These are phyloP conservation scores for Heliocybe sulcata DNA, from an alignment of 1,284 basidiomycete species.

Conservation along the genomic window DNA sequence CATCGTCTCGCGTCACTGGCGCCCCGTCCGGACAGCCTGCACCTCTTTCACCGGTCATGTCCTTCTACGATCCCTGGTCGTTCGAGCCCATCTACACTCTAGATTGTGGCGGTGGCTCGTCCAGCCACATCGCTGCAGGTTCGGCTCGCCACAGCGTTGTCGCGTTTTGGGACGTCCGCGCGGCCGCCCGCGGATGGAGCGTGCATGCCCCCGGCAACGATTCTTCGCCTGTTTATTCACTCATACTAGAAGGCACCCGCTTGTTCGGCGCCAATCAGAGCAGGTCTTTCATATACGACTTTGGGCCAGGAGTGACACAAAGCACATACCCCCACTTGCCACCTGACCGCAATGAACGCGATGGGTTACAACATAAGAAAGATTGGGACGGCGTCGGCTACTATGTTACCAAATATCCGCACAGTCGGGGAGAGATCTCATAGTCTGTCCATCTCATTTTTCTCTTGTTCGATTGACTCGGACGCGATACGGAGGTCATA, in stretches of 20 bases:
- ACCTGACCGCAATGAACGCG: slow-evolving; percentile 21
- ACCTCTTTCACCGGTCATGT: slow-evolving; percentile 46
- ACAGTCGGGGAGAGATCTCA: slow-evolving; percentile 14
- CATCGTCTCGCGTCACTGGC: slow-evolving; percentile 21
- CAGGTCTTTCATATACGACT: slow-evolving; percentile 69
- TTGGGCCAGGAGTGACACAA: slow-evolving; percentile 51
- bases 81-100: slow-evolving; percentile 68
- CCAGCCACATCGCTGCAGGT: slow-evolving; percentile 60
- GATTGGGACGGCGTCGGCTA: slow-evolving; percentile 26
- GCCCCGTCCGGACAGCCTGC: slow-evolving; percentile 14
- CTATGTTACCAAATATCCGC: slow-evolving; percentile 45
- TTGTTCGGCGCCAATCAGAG: slow-evolving; percentile 70
- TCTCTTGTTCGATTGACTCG: not conserved
- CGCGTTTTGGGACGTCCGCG: slow-evolving; percentile 71
- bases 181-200: slow-evolving; percentile 54
- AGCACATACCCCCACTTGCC: slow-evolving; percentile 50
- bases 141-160: slow-evolving; percentile 68
- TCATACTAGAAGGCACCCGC: slow-evolving; percentile 65
- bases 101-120: slow-evolving; percentile 60
- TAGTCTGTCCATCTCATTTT: not conserved
- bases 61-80: slow-evolving; percentile 56
- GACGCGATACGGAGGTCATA: not conserved
- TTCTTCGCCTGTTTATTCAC: slow-evolving; percentile 62
- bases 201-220: slow-evolving; percentile 73
- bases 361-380: slow-evolving; percentile 35